These are phyloP conservation scores for Xylaria sp. DNA, from an alignment of 2,329 filamentous ascomycete species.

Conservation along the genomic window DNA sequence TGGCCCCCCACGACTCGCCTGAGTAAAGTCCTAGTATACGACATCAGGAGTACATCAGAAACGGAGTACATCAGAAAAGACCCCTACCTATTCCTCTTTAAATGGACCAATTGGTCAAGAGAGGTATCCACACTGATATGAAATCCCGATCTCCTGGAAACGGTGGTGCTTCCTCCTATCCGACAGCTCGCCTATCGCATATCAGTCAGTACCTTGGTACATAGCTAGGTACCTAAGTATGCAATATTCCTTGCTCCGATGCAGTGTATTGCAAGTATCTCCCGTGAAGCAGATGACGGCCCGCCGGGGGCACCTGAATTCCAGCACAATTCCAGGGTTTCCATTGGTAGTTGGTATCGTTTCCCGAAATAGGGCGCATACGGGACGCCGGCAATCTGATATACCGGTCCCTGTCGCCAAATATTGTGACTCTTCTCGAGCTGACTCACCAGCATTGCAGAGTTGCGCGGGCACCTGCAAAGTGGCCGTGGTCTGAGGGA, in stretches of 20 bases:
- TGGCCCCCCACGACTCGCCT: neutral
- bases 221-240: neutral
- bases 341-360: constrained; percentile 23
- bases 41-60: too few species aligned
- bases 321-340: constrained; percentile 14
- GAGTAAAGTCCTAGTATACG: neutral
- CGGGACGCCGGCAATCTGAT: constrained; percentile 16
- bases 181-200: neutral
- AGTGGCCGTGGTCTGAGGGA: constrained; percentile 21
- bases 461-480: constrained; percentile 2
- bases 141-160: constrained; percentile 26
- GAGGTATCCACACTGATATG: constrained; percentile 20
- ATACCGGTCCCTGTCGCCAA: neutral
- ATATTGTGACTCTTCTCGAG: constrained; percentile 14
- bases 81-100: constrained; percentile 7
- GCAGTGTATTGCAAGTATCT: constrained; percentile 7
- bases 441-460: constrained; percentile 16
- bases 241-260: constrained; percentile 8
- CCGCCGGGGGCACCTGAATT: constrained; percentile 16
- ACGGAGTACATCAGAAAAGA: too few species aligned
- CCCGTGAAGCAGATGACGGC: constrained; percentile 15
- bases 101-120: neutral
- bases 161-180: constrained; percentile 1
- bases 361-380: constrained; percentile 31
- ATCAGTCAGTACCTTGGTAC: constrained; percentile 11